These are phyloP conservation scores for Centaurea solstitialis DNA, from an alignment of 129 eudicot genomes.

Conservation along the genomic window DNA sequence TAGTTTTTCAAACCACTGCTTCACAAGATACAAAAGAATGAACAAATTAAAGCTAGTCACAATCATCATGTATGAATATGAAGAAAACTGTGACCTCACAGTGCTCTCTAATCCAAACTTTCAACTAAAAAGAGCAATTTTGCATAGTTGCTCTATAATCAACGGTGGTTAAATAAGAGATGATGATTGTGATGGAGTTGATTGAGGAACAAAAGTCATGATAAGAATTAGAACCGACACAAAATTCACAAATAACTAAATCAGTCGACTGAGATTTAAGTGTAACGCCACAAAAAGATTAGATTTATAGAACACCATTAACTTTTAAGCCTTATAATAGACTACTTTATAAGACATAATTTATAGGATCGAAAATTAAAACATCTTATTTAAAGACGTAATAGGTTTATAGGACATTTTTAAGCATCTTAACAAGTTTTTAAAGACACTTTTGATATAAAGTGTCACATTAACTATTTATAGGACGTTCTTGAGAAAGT, in stretches of 20 bases:
- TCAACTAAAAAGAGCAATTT: neutral
- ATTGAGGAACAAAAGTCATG: neutral
- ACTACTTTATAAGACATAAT: no score
- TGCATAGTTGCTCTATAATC: neutral
- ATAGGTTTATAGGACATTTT: no score
- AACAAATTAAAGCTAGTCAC: neutral
- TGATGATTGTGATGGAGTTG: neutral
- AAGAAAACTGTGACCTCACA: neutral
- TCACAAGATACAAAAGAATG: neutral
- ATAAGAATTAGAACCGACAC: neutral
- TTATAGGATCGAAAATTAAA: no score
- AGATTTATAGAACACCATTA: no score
- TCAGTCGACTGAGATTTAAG: neutral
- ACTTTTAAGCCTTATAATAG: no score
- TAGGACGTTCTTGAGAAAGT: no score
- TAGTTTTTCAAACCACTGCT: neutral
- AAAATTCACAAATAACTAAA: neutral
- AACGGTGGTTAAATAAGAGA: neutral
- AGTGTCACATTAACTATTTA: no score
- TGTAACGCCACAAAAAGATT: neutral
- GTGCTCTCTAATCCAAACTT: neutral
- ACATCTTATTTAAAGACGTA: no score
- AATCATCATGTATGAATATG: slow-evolving; percentile 7
- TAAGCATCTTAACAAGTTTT: no score
- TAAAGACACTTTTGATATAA: no score